phyloP scores from a whole-genome alignment of 139 green algal genomes.

The Penium margaritaceum region DNA sequence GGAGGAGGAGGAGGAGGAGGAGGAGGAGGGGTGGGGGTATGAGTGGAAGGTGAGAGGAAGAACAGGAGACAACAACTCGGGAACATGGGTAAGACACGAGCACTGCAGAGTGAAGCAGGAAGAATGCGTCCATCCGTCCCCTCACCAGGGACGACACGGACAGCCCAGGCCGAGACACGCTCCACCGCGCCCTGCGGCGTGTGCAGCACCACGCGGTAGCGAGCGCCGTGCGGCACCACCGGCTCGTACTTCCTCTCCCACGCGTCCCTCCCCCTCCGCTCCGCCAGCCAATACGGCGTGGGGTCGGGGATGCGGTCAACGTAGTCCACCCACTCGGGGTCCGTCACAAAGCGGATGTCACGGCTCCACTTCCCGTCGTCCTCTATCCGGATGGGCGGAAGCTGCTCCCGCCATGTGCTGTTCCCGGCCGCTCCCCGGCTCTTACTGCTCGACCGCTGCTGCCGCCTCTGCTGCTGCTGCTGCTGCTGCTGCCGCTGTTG shows the following conservation, averaged over 20 bases:
- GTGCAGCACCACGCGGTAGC: constrained; percentile 14
- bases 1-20: no score
- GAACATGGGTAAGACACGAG: neutral
- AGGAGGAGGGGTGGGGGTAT: no score
- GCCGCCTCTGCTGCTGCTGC: no score
- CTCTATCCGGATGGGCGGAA: constrained; percentile 9
- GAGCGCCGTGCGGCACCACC: constrained; percentile 2
- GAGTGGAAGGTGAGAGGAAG: neutral
- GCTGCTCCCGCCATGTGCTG: neutral
- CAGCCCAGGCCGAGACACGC: constrained; percentile 10
- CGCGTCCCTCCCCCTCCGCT: constrained; percentile 6
- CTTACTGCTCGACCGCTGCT: no score
- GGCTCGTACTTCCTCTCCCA: constrained; percentile 14
- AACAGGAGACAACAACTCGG: neutral
- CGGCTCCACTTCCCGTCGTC: neutral
- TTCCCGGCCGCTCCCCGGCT: neutral
- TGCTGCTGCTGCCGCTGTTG: no score
- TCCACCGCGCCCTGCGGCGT: constrained; percentile 18
- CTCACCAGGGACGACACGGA: constrained; percentile 2
- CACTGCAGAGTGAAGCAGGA: no score
- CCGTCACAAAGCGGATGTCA: neutral
- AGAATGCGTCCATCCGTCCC: no score
- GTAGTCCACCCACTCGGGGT: constrained; percentile 3
- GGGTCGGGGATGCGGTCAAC: constrained; percentile 4
- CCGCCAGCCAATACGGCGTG: constrained; percentile 13